Conservation (phyloP, 1,139 yeast genomes). For the Geotrichum restrictum region DNA sequence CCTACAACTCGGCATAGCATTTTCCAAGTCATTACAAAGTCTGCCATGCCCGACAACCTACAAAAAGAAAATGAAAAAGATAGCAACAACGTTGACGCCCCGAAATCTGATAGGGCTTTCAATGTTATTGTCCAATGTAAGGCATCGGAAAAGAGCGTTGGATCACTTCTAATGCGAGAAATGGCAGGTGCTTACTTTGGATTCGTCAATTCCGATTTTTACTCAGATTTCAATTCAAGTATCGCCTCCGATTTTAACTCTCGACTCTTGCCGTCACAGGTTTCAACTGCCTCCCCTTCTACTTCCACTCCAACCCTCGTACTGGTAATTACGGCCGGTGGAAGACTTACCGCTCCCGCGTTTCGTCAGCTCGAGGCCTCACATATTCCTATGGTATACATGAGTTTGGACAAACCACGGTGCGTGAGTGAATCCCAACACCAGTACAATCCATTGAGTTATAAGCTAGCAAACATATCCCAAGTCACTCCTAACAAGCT, state of each 20-base stretch:
- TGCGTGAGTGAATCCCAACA: not conserved
- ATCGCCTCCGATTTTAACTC: too few species aligned
- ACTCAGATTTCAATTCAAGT: not conserved
- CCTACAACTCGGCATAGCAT: not conserved
- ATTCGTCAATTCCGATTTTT: not conserved
- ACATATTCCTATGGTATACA: constrained; percentile 18
- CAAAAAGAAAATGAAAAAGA: too few species aligned
- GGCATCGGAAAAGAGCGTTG: constrained; percentile 14
- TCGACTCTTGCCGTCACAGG: too few species aligned
- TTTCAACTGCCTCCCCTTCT: too few species aligned
- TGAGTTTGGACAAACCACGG: constrained; percentile 16
- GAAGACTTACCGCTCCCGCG: constrained; percentile 12
- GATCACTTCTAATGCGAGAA: constrained; percentile 17
- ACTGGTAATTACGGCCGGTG: constrained; percentile 18
- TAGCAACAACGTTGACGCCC: not conserved
- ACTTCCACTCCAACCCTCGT: constrained; percentile 7
- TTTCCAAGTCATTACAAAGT: constrained; percentile 1
- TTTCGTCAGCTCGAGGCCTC: constrained; percentile 15
- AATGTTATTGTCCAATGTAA: constrained; percentile 20
- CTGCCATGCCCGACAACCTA: not conserved
- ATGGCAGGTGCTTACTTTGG: constrained; percentile 21
- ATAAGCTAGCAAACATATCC: constrained; percentile 11
- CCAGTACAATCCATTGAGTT: constrained; percentile 5
- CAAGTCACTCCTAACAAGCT: constrained; percentile 12
- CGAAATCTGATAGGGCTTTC: not conserved